phyloP scores from a whole-genome alignment of 768 basidiomycete genomes.

The Collybia mongolica region DNA sequence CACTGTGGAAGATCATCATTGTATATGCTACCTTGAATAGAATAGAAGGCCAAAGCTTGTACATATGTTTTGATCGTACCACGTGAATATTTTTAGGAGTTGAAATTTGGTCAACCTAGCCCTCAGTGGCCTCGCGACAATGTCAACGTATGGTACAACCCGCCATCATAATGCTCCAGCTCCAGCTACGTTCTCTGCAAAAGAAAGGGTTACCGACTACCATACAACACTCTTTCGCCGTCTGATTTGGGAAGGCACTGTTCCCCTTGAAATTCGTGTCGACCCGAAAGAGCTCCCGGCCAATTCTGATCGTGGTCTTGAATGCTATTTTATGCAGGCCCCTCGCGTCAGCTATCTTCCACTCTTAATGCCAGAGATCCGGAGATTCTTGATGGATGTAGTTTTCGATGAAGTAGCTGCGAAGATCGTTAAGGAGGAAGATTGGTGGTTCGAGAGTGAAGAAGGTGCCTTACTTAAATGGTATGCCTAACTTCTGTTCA shows the following conservation, averaged over 20 bases:
- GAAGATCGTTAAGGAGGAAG: slow-evolving; percentile 76
- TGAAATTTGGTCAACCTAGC: background rate
- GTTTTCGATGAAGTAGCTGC: slow-evolving; percentile 87
- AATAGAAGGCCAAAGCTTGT: too few relatives aligned
- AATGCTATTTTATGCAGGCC: slow-evolving; percentile 89
- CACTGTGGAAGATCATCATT: too few relatives aligned
- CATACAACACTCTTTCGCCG: slow-evolving; percentile 81
- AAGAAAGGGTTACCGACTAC: slow-evolving; percentile 44
- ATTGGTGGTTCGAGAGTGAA: slow-evolving; percentile 98
- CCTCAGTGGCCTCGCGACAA: slow-evolving; percentile 17
- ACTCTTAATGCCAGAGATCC: slow-evolving; percentile 84
- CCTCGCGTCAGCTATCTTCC: slow-evolving; percentile 94
- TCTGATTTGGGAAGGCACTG: slow-evolving; percentile 88
- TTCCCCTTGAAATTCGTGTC: slow-evolving; percentile 86
- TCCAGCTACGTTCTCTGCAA: slow-evolving; percentile 25
- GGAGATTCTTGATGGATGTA: slow-evolving; percentile 86
- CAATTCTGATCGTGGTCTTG: slow-evolving; percentile 84
- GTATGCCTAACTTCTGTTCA: slow-evolving; percentile 41
- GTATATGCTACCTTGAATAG: too few relatives aligned
- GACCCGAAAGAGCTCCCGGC: slow-evolving; percentile 89
- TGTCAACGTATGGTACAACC: slow-evolving; percentile 54
- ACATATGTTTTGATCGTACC: too few relatives aligned
- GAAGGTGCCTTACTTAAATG: slow-evolving; percentile 84
- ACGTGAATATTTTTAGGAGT: slow-evolving; percentile 1
- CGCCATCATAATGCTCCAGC: slow-evolving; percentile 41